Conservation (phyloP, 2,329 filamentous ascomycete genomes). For the Clathrospora elynae region DNA sequence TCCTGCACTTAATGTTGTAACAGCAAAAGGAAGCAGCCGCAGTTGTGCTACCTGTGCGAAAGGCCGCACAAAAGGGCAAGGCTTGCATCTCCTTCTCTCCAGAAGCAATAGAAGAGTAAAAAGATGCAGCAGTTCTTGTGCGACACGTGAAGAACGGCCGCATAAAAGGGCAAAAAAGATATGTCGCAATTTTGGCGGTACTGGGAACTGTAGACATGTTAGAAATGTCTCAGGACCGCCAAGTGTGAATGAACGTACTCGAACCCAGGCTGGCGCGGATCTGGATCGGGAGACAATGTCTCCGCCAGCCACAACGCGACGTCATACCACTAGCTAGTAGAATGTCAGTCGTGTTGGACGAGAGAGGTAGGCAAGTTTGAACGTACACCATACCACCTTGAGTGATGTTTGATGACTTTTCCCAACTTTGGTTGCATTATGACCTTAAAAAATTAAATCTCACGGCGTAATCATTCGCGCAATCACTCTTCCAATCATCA, state of each 20-base stretch:
- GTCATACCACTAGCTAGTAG: constrained; percentile 51
- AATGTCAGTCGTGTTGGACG: too few relatives aligned
- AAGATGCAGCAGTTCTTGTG: too few relatives aligned
- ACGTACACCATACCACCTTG: constrained; percentile 44
- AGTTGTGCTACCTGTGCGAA: too few relatives aligned
- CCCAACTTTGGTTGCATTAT: not conserved
- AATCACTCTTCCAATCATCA: accelerated
- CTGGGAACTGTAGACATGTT: constrained; percentile 40
- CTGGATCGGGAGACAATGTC: constrained; percentile 30
- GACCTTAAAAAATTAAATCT: not conserved
- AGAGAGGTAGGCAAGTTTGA: too few relatives aligned
- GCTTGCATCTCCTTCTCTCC: too few relatives aligned
- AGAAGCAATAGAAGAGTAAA: too few relatives aligned
- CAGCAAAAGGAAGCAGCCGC: too few relatives aligned
- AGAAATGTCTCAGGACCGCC: constrained; percentile 27
- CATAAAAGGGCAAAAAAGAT: constrained; percentile 22
- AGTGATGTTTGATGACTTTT: constrained; percentile 22
- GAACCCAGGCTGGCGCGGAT: constrained; percentile 48
- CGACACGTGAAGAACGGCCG: too few relatives aligned
- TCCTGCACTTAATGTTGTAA: too few relatives aligned
- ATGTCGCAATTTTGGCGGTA: constrained; percentile 35
- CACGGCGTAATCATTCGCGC: not conserved
- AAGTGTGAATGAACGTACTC: constrained; percentile 33
- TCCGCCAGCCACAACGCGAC: constrained; percentile 48
- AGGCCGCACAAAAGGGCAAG: too few relatives aligned